Conservation (phyloP, 2,329 filamentous ascomycete species). For the Trichoderma brevicompactum region DNA sequence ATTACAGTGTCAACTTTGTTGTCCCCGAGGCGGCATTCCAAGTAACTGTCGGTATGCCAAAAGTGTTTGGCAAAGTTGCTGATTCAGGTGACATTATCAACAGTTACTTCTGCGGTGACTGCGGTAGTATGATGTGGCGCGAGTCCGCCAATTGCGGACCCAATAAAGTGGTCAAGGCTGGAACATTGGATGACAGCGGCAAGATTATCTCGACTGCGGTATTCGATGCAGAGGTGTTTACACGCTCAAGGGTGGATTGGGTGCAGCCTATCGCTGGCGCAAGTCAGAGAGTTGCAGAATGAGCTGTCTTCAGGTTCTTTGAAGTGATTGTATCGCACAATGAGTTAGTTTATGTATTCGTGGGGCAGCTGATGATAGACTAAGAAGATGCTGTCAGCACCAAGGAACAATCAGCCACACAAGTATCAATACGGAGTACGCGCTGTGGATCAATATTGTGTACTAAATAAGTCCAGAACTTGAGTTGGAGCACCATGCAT, state of each 20-base stretch:
- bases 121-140: slow-evolving; percentile 1
- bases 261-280: not conserved
- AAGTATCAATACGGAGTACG: no score
- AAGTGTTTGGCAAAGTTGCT: slow-evolving; percentile 1
- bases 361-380: no score
- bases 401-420: no score
- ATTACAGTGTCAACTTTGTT: slow-evolving; percentile 6
- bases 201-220: not conserved
- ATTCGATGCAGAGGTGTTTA: slow-evolving; percentile 14
- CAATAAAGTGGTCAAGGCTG: not conserved
- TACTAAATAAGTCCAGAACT: no score
- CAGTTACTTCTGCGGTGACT: not conserved
- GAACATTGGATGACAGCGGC: not conserved
- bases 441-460: no score
- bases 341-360: no score
- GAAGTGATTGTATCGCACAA: no score
- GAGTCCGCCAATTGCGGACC: not conserved
- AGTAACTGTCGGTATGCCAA: slow-evolving; percentile 2
- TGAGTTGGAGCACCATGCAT: no score
- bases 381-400: no score
- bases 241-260: not conserved
- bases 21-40: not conserved
- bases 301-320: no score
- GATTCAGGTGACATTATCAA: not conserved
- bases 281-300: not conserved